Conservation (phyloP, 208 protist species). For the Leishmania tropica region DNA sequence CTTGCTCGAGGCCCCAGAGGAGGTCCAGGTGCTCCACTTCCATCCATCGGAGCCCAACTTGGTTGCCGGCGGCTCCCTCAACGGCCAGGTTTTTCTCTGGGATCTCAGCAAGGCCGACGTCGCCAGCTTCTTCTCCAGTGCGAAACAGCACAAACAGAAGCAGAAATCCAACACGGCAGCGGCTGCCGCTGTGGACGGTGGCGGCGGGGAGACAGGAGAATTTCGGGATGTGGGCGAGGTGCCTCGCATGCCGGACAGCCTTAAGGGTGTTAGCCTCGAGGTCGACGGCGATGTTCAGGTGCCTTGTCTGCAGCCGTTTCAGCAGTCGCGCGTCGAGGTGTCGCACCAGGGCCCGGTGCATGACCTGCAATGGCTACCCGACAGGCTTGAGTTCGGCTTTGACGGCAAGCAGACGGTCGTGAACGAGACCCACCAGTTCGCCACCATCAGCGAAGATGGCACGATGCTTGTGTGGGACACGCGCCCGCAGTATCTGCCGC, state of each 20-base stretch:
- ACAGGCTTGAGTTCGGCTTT: slow-evolving; percentile 79
- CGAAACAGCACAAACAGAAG: slow-evolving; percentile 10
- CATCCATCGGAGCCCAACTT: slow-evolving; percentile 81
- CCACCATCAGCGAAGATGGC: slow-evolving; percentile 88
- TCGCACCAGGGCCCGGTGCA: slow-evolving; percentile 87
- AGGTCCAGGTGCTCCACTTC: slow-evolving; percentile 91
- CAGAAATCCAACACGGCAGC: slow-evolving; percentile 6
- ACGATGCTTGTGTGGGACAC: slow-evolving; percentile 90
- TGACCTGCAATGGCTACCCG: slow-evolving; percentile 87
- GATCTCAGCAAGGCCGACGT: slow-evolving; percentile 69
- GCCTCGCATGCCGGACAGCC: slow-evolving; percentile 65
- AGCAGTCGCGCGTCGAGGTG: slow-evolving; percentile 83
- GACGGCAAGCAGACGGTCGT: slow-evolving; percentile 83
- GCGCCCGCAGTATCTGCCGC: slow-evolving; percentile 79
- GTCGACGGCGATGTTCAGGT: slow-evolving; percentile 82
- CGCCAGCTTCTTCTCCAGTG: slow-evolving; percentile 26
- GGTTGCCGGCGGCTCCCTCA: slow-evolving; percentile 85
- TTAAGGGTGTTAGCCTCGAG: slow-evolving; percentile 72
- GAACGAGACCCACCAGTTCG: slow-evolving; percentile 83
- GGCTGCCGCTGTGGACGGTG: neutral
- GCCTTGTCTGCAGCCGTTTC: slow-evolving; percentile 79
- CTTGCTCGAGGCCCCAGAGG: slow-evolving; percentile 84
- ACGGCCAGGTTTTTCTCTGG: slow-evolving; percentile 92
- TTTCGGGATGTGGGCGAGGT: slow-evolving; percentile 72
- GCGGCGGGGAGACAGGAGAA: slow-evolving; percentile 1